These are phyloP conservation scores for Clarireedia homoeocarpa DNA, from an alignment of 2,329 filamentous ascomycete species.

Conservation along the genomic window DNA sequence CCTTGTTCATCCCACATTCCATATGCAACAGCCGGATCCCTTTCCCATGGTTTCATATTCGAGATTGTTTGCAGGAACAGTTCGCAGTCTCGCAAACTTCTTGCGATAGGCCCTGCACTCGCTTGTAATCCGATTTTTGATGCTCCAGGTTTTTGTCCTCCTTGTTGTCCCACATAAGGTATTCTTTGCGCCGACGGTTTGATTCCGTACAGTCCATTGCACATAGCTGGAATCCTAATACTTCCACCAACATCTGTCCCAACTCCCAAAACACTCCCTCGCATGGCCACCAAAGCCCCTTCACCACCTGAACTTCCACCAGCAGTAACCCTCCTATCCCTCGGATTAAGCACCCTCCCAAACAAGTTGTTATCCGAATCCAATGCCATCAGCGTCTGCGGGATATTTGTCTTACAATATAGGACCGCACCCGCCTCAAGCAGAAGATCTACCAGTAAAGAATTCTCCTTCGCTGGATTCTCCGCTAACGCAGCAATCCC, in stretches of 20 bases:
- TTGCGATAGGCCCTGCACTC: slow-evolving; percentile 40
- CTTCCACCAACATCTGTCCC: slow-evolving; percentile 54
- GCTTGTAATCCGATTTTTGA: slow-evolving; percentile 42
- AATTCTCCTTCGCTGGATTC: slow-evolving; percentile 44
- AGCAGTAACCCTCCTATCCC: slow-evolving; percentile 49
- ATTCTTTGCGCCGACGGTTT: slow-evolving; percentile 37
- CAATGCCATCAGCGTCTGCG: slow-evolving; percentile 46
- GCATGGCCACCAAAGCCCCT: slow-evolving; percentile 49
- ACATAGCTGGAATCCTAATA: slow-evolving; percentile 38
- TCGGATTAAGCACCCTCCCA: slow-evolving; percentile 54
- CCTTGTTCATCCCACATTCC: slow-evolving; percentile 33
- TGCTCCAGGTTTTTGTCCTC: slow-evolving; percentile 43
- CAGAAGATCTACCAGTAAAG: slow-evolving; percentile 50
- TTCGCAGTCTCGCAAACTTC: slow-evolving; percentile 42
- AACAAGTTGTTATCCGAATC: slow-evolving; percentile 56
- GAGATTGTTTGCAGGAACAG: slow-evolving; percentile 42
- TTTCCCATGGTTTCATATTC: slow-evolving; percentile 42
- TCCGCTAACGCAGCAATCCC: slow-evolving; percentile 49
- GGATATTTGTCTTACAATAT: slow-evolving; percentile 65
- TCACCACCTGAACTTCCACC: slow-evolving; percentile 60
- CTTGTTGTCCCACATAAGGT: slow-evolving; percentile 35
- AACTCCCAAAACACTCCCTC: slow-evolving; percentile 47
- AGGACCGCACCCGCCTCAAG: slow-evolving; percentile 54
- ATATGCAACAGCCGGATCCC: slow-evolving; percentile 36
- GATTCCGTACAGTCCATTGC: slow-evolving; percentile 42